These are phyloP conservation scores for Ogataea salicorniae DNA, from an alignment of 805 yeast genomes.

Conservation along the genomic window DNA sequence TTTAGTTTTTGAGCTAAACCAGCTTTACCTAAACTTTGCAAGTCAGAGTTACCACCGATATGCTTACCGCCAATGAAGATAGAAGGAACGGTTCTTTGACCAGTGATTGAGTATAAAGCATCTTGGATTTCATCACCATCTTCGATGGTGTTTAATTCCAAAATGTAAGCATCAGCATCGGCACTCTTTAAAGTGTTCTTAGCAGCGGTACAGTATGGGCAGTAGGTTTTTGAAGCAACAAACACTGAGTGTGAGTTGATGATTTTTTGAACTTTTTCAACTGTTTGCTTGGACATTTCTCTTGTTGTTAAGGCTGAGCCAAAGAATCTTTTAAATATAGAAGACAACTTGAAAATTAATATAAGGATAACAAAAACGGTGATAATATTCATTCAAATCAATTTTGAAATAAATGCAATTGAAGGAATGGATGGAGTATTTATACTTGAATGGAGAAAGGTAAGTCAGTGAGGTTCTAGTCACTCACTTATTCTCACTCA, in stretches of 20 bases:
- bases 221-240: slow-evolving; percentile 76
- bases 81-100: slow-evolving; percentile 93
- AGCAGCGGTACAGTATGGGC: slow-evolving; percentile 58
- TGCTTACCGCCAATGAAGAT: slow-evolving; percentile 87
- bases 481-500: too few species aligned
- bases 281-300: slow-evolving; percentile 57
- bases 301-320: slow-evolving; percentile 24
- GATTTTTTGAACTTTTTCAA: slow-evolving; percentile 54
- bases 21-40: slow-evolving; percentile 56
- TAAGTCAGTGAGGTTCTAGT: too few species aligned
- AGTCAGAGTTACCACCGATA: slow-evolving; percentile 91
- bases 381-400: slow-evolving; percentile 4
- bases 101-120: slow-evolving; percentile 70
- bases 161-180: slow-evolving; percentile 44
- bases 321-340: slow-evolving; percentile 25
- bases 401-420: neutral
- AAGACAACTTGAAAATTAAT: slow-evolving; percentile 24
- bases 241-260: slow-evolving; percentile 65
- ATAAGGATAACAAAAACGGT: neutral
- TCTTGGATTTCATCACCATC: slow-evolving; percentile 81
- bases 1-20: slow-evolving; percentile 12
- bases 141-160: slow-evolving; percentile 48
- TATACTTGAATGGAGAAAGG: too few species aligned
- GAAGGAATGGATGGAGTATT: neutral
- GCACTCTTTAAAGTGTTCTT: slow-evolving; percentile 36